Evolutionary conservation across 108 stramenopile genomes (phyloP).

Genomic region (Chaetoceros muelleri): DNA sequence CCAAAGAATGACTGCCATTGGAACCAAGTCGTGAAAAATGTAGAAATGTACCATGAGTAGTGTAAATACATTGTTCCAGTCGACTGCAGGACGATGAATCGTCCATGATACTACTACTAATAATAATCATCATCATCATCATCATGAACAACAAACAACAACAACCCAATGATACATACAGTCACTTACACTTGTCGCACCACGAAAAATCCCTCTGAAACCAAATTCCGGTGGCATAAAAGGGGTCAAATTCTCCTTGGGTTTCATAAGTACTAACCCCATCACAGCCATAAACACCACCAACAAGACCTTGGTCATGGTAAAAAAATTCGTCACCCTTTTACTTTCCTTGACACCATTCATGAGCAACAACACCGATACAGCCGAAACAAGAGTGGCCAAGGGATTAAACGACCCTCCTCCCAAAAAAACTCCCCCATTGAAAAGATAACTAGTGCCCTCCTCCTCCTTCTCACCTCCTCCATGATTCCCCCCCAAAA

Average conservation of each 20-base stretch:
- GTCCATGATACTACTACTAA: too few species aligned
- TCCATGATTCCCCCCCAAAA: constrained; percentile 4
- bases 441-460: constrained; percentile 1
- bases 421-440: constrained; percentile 13
- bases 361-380: constrained; percentile 36
- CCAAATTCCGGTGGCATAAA: constrained; percentile 34
- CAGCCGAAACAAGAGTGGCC: constrained; percentile 46
- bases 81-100: too few species aligned
- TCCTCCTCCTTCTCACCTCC: background rate
- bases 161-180: too few species aligned
- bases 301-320: constrained; percentile 51
- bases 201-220: constrained; percentile 28
- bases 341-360: constrained; percentile 74
- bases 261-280: constrained; percentile 22
- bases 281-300: constrained; percentile 27
- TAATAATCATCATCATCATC: too few species aligned
- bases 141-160: too few species aligned
- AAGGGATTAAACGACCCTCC: constrained; percentile 49
- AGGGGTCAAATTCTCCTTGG: constrained; percentile 17
- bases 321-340: constrained; percentile 71
- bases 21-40: too few species aligned
- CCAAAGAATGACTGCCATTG: constrained; percentile 92
- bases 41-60: too few species aligned
- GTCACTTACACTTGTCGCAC: constrained; percentile 22
- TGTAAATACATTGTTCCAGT: too few species aligned